Base-by-base conservation (phyloP, 805 yeast genomes). In the Metschnikowia baotianmanensis region DNA sequence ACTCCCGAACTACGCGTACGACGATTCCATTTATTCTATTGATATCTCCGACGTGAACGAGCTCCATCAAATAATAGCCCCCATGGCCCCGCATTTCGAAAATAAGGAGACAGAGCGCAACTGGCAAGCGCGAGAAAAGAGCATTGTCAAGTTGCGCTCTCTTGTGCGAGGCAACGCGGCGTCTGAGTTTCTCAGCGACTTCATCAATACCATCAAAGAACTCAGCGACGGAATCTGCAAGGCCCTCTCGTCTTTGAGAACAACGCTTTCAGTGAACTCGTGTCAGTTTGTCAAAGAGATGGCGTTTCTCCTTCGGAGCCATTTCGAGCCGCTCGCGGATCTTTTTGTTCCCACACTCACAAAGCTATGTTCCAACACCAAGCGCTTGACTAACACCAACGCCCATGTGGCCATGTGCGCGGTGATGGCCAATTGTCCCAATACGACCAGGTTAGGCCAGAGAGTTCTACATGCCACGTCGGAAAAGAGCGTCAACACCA, bases 31-130 rank as follows among this genome's bases (percentile, higher is more conserved):
- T 11, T 33, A 50, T 19, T 56, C 76, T 0, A 45, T 62, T 6
- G 48, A 65, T 34, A 62, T 28, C 57, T 57, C 10, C 55, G 59
- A 26, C 51, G 34, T 47, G 4, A 56, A 57, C 16, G 45, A 47
- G 3, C 38, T 69, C 12, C 34, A 47, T 24, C 44, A 40, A 12
- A 38, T 47, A 4, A 21, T 60, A 5, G 40, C 51, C 7, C 57
- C 48, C 1, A 40, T 59, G 31, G 9, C 32, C 1, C 61, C 65
- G 1, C 49, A 52, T 11, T 89, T 91, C 52, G 75, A 71, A 7
- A 84, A 83, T 5, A 71, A 83, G 53, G 99, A 93, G 59, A 84
- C 95, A 0, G 99, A 93, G 56, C 73, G 74, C 43, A 93, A 93
- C 57, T 93, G 99, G 99, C 62, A 69, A 17, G 51, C 54, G 0